Base-by-base conservation (phyloP, 2,329 filamentous ascomycete genomes). In the Sporothrix brasiliensis region DNA sequence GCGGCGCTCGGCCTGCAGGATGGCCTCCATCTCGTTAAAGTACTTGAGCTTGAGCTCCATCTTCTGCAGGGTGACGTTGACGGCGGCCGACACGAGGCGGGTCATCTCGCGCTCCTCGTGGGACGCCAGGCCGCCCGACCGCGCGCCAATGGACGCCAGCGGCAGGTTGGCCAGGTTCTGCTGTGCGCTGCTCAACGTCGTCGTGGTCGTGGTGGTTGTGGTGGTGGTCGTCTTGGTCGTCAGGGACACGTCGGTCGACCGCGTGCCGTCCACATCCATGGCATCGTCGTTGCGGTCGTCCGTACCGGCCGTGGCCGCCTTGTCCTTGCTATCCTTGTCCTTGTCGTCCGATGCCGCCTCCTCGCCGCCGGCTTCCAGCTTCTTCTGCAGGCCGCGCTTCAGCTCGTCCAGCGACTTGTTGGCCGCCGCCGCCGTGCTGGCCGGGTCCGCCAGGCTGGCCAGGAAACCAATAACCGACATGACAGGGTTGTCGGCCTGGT, bases 31-130 rank as follows among this genome's bases (percentile, higher is more conserved):
- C 79, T 99, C 95, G 76, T 92, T 91, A 81, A 99, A 99, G 79
- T 98, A 97, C 77, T 93, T 90, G 72, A 99, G 86, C 82, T 99
- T 99, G 76, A 98, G 84, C 81, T 98, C 93, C 73, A 98, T 89
- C 81, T 99, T 99, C 78, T 97, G 91, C 47, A 98, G 84, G n/a
- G 92, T 94, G 14, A 97, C 86, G 78, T 99, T 99, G 68, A 97
- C 92, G 0, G 93, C 93, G 6, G 93, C 91, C 2, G 93, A 94
- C 11, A 99, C 92, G 61, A 98, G 88, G 19, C 93, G 91, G 24
- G 94, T 97, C 88, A 98, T 95, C 80, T 97, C 93, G 71, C 96
- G 92, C 80, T 99, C 95, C 80, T 98, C 94, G 76, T 98, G 93
- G 3, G 94, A 97, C 39, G 94, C 94, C 47, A 99, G 88, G 3